Evolutionary conservation across 345 rosid species (phyloP).

Genomic region (Populus nigra): DNA sequence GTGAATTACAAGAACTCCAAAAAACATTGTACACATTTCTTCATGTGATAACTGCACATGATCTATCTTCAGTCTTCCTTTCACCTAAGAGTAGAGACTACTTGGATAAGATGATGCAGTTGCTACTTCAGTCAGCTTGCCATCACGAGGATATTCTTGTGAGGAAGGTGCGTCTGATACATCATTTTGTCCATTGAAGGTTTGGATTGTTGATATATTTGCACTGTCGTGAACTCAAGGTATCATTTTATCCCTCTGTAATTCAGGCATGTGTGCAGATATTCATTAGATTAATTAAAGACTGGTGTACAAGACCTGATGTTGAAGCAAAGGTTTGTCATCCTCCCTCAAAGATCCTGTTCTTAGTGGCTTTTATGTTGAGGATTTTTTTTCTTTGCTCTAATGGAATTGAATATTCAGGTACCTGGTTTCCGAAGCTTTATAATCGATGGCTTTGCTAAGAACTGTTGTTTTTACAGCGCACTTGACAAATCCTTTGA

Average conservation of each 20-base stretch:
- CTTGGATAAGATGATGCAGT: conserved; percentile 61
- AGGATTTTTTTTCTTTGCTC: background rate
- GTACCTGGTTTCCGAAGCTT: conserved; percentile 82
- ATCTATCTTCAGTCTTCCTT: conserved; percentile 79
- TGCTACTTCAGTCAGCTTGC: conserved; percentile 67
- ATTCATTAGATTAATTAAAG: conserved; percentile 79
- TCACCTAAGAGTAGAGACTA: conserved; percentile 55
- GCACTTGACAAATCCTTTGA: conserved; percentile 89
- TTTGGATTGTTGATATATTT: conserved; percentile 2
- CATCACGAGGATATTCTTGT: conserved; percentile 68
- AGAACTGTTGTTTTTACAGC: conserved; percentile 78
- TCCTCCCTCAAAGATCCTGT: background rate
- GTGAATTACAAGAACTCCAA: conserved; percentile 89
- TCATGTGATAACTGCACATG: conserved; percentile 76
- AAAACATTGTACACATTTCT: conserved; percentile 78
- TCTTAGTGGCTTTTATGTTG: background rate
- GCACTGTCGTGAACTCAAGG: conserved; percentile 5
- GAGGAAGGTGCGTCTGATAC: conserved; percentile 60
- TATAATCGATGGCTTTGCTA: conserved; percentile 65
- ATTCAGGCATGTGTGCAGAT: conserved; percentile 88
- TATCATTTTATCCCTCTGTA: conserved; percentile 6
- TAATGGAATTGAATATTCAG: conserved; percentile 38
- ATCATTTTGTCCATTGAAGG: background rate
- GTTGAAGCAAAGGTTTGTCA: conserved; percentile 64
- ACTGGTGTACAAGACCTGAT: conserved; percentile 65